These are phyloP conservation scores for Starmerella cellae DNA, from an alignment of 805 yeast genomes.

Conservation along the genomic window DNA sequence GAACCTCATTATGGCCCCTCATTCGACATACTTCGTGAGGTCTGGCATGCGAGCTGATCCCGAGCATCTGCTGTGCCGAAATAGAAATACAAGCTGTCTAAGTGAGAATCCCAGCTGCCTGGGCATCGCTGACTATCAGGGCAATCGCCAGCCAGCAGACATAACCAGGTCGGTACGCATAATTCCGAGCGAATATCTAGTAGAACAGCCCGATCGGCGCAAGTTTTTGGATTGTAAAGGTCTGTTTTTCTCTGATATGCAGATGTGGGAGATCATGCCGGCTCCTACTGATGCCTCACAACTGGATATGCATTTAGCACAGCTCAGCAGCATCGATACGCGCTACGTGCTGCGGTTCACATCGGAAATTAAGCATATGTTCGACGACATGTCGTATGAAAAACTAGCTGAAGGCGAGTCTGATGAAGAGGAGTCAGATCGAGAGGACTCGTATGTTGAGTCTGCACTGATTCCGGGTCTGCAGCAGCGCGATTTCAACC, in stretches of 20 bases:
- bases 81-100: background rate
- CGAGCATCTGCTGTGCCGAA: background rate
- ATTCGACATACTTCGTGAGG: constrained; percentile 10
- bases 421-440: constrained; percentile 8
- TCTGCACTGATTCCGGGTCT: constrained; percentile 17
- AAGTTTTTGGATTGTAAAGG: constrained; percentile 1
- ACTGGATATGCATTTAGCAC: constrained; percentile 18
- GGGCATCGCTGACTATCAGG: background rate
- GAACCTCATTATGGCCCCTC: constrained; percentile 12
- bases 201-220: constrained; percentile 1
- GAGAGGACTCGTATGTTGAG: constrained; percentile 15
- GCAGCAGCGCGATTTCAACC: constrained; percentile 13
- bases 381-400: constrained; percentile 6
- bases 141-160: background rate
- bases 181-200: constrained; percentile 9
- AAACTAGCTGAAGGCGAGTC: background rate
- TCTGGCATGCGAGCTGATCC: background rate
- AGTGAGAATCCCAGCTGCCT: background rate
- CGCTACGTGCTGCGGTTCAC: constrained; percentile 15
- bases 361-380: constrained; percentile 12
- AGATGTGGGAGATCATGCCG: constrained; percentile 15
- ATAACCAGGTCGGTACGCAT: background rate
- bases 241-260: background rate
- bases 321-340: constrained; percentile 14
- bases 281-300: constrained; percentile 17